Base-by-base conservation (phyloP, 2,329 filamentous ascomycete genomes). In the Pseudofabraea citricarpa region DNA sequence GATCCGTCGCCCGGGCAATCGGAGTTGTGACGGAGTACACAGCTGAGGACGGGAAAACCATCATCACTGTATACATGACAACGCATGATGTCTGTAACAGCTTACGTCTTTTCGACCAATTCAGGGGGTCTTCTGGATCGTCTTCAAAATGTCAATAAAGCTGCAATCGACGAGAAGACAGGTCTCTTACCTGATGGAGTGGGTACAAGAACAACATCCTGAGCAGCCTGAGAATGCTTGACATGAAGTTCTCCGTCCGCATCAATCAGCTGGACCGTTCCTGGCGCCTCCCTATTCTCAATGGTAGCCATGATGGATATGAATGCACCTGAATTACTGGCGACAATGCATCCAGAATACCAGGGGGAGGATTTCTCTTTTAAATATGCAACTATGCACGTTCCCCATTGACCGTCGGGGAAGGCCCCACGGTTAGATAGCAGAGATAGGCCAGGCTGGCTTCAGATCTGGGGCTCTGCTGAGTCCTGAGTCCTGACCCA, bases 1-100 rank as follows among this genome's bases (percentile, higher is more conserved):
- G 57, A 6, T 63, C 65, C 0, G 68, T 70, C 8, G 67, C 68
- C 44, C 64, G 59, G 3, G 66, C 66, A 27, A 75, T 69, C 13
- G 69, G 67, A 2, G 68, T 66, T 5, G 74, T 63, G 16, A 75
- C 67, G 1, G 67, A 70, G 53, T 75, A 75, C 10, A 73, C 67
- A 10, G 69, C 64, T 1, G 71, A 65, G 19, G 64, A 64, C 7
- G 71, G 65, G 27, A 75, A 69, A 13, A 71, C 72, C 18, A 65
- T 65, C 57, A 69, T 69, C 27, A 71, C 62, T 1, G 67, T 69
- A 47, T 73, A 74, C 13, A 72, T 47, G 35, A 48, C 57, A 48
- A 43, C 55, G 36, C 50, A 59, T 44, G 37, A 50, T 41, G 31
- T 56, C 47, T 27, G 61, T 38, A 59, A 41, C 5, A 61, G 31